Evolutionary conservation across 345 rosid species (phyloP).

Genomic region (Eucalyptus sp.): DNA sequence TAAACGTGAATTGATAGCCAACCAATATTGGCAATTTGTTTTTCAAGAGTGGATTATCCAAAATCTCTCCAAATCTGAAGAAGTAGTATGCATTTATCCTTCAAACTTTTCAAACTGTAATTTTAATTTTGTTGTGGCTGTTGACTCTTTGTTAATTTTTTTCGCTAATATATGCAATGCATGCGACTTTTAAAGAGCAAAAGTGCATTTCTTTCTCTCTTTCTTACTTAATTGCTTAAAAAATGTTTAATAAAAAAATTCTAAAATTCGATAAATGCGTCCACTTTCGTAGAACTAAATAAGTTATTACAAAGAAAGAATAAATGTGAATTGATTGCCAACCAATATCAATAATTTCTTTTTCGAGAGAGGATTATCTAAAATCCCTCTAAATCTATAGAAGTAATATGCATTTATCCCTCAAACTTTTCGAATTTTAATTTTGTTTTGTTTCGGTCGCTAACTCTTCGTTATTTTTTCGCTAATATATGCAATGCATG

Average conservation of each 20-base stretch:
- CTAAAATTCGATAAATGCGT: accelerated
- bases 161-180: background rate
- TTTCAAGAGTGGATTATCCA: too few relatives aligned
- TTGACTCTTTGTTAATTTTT: background rate
- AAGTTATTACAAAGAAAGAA: too few relatives aligned
- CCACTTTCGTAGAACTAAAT: too few relatives aligned
- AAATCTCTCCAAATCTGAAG: background rate
- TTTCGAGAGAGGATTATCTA: too few relatives aligned
- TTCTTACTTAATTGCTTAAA: background rate
- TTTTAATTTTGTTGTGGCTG: background rate
- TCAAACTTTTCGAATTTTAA: too few relatives aligned
- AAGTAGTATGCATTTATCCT: background rate
- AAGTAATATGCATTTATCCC: too few relatives aligned
- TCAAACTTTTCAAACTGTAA: background rate
- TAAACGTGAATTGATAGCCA: background rate
- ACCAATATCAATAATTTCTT: too few relatives aligned
- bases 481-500: background rate
- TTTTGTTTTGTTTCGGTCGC: too few relatives aligned
- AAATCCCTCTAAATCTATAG: too few relatives aligned
- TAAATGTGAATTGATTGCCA: too few relatives aligned
- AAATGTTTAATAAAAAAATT: background rate
- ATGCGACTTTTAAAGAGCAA: background rate
- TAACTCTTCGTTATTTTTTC: background rate
- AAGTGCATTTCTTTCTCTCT: background rate
- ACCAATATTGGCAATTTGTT: background rate